Percentiles rank a stretch among this genome's conserved stretches.
These are phyloP conservation scores for Smittium culicis DNA, from an alignment of 371 early-diverging fungal genomes.

Conservation along the genomic window DNA sequence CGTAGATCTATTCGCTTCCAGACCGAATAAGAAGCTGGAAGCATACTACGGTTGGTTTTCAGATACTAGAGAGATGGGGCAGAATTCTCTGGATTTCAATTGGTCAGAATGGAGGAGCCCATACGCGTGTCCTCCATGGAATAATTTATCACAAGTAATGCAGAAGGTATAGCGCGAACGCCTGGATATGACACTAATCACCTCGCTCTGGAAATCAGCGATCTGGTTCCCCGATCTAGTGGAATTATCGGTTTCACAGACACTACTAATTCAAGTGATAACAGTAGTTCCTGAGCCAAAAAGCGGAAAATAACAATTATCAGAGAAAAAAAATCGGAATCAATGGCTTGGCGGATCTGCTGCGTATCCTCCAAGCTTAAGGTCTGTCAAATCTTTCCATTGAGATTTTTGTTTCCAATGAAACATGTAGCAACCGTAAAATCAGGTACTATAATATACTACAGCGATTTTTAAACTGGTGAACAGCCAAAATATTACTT, in stretches of 20 bases:
- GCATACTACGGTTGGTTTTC: neutral
- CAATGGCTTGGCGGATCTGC: neutral
- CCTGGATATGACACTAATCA: neutral
- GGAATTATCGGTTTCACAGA: neutral
- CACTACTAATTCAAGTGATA: neutral
- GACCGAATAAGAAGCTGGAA: neutral
- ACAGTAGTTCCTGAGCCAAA: neutral
- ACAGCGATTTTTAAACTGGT: too few species aligned
- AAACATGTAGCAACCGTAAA: too few species aligned
- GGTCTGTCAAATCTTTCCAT: neutral
- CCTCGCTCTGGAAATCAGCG: neutral
- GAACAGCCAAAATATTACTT: too few species aligned
- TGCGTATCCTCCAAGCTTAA: neutral
- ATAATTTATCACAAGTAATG: neutral
- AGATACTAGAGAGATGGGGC: neutral
- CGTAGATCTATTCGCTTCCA: neutral
- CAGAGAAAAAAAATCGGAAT: neutral
- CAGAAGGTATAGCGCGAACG: neutral
- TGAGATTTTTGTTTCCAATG: too few species aligned
- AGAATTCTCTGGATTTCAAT: neutral
- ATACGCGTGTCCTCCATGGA: neutral
- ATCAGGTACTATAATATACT: too few species aligned
- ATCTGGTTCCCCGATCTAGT: neutral
- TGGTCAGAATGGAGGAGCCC: neutral
- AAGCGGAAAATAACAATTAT: neutral